Base-by-base conservation (phyloP, 2,329 filamentous ascomycete species). In the Epichloe gansuensis region DNA sequence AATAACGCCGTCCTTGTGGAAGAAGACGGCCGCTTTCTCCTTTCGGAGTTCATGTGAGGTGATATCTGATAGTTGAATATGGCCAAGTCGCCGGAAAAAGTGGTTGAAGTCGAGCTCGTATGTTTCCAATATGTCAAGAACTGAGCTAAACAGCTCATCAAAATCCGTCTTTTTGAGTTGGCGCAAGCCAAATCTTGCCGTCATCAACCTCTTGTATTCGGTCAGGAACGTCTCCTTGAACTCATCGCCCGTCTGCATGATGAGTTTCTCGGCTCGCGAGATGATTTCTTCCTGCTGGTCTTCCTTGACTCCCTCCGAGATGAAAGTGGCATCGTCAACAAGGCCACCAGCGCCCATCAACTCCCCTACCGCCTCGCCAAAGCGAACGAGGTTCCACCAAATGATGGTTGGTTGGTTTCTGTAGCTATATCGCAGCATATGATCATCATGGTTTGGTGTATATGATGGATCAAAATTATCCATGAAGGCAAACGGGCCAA, bases 321-420 rank as follows among this genome's bases (percentile, higher is more conserved):
- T 70, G 61, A 95, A 96, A 2, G 72, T 72, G 2, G 79, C 68
- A 11, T 85, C 78, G 62, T 98, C 91, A 35, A 91, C 83, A 39
- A 75, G 72, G 1, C 76, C 69, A 0, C 87, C 91, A 0, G 85
- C 81, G 17, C 91, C 93, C 52, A 98, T 81, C 2, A 95, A 75
- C 68, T 97, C 93, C 21, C 89, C 93, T 0, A 98, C 66, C 0
- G 86, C 81, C 70, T 98, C 93, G 53, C 90, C 93, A 0, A 98
- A 78, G 1, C 93, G 83, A 1, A 96, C 89, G 0, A 97, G 76
- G 62, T 97, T 97, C 93, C 93, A 98, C 93, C 93, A 98, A 63
- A 98, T 93, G 53, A 98, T 87, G 44, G 85, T 91, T 0, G 93
- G 91, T 65, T 98, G 93, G 65, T 95, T 95, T 59, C 85, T 84